Base-by-base conservation (phyloP, 1,284 basidiomycete species). In the Pisolithus thermaeus region DNA sequence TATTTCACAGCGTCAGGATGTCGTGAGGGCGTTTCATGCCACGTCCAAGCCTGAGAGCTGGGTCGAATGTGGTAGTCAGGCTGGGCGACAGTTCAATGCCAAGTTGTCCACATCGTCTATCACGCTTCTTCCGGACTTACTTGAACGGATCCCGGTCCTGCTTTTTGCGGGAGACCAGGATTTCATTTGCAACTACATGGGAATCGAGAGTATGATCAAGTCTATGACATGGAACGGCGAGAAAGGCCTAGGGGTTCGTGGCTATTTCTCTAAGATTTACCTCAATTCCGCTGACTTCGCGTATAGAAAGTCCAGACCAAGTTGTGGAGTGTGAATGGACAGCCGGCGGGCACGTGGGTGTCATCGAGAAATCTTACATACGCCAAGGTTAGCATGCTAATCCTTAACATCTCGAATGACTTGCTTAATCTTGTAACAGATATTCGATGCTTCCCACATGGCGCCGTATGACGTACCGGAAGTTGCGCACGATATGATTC, bases 161-260 rank as follows among this genome's bases (percentile, higher is more conserved):
- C 77, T 99, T 47, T 99, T 97, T 61, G 93, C 86, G 0, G 96
- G 96, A 14, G 94, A 96, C 65, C 89, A 98, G 69, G 96, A 99
- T 68, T 74, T 96, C 48, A 96, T 98, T 57, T 99, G 94, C 73
- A 98, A 98, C 68, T 87, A 97, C 64, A 78, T 96, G 52, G 96
- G 96, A 3, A 78, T 94, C 47, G 92, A 97, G 70, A 80, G 78
- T 53, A 84, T 92, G 76, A 90, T 97, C 36, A 84, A 89, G 53
- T 73, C 77, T 23, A 74, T 99, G 74, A 75, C 76, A 3, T 99
- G 96, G 96, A 84, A 81, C 53, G 94, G 93, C 1, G 80, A 68
- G 45, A 84, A 72, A n/a, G 96, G 96, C 0, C 79, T 95, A 48
- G 87, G 87, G 49, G 92, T 95, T 57, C 69, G 88, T 75, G 3